phyloP scores from a whole-genome alignment of 345 rosid genomes.

The Durio zibethinus region DNA sequence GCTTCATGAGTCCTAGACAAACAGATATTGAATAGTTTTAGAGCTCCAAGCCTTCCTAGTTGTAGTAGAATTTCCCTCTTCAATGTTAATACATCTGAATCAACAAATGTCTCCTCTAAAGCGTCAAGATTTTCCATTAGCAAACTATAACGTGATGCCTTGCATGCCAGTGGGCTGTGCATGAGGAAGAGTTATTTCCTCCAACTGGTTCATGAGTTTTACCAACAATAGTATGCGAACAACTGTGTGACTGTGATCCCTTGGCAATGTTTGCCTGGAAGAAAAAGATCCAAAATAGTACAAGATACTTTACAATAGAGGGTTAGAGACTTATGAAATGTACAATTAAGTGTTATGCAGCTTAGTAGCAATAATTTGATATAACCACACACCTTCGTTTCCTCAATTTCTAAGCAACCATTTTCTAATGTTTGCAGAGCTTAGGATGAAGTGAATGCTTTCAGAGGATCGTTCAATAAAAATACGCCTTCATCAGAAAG shows the following conservation, averaged over 20 bases:
- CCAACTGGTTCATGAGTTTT: neutral
- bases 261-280: slow-evolving; percentile 37
- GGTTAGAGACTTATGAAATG: neutral
- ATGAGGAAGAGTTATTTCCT: slow-evolving; percentile 12
- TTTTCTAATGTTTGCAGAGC: slow-evolving; percentile 34
- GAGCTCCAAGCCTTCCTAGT: slow-evolving; percentile 63
- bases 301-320: neutral
- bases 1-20: slow-evolving; percentile 39
- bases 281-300: slow-evolving; percentile 14
- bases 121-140: slow-evolving; percentile 62
- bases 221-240: slow-evolving; percentile 9
- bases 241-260: slow-evolving; percentile 21
- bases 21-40: slow-evolving; percentile 43
- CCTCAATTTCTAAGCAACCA: slow-evolving; percentile 32
- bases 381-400: slow-evolving; percentile 33
- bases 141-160: slow-evolving; percentile 40
- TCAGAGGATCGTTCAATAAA: slow-evolving; percentile 29
- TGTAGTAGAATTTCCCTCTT: slow-evolving; percentile 65
- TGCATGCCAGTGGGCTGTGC: slow-evolving; percentile 18
- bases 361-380: neutral
- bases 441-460: slow-evolving; percentile 33
- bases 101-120: slow-evolving; percentile 55
- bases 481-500: slow-evolving; percentile 37
- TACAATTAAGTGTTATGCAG: neutral
- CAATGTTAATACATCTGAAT: slow-evolving; percentile 42